Evolutionary conservation across 1,284 basidiomycete genomes (phyloP), one percentile per base, ranked within the genome.

Genomic region (Sporisorium graminicola): DNA sequence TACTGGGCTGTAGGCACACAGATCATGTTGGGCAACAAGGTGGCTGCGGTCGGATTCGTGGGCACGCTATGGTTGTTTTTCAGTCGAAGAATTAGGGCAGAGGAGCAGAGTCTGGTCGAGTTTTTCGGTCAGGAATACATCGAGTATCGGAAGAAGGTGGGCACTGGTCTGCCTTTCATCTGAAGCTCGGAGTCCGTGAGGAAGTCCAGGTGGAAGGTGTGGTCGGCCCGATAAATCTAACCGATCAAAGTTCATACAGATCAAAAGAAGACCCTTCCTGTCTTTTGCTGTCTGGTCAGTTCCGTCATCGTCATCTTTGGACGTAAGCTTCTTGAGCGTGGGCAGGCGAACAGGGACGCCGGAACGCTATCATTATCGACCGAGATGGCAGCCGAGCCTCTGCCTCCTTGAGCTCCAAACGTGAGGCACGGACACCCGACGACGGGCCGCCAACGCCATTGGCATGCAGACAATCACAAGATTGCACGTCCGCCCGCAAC

Each of bases 1-100:
- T 98, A 96, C 86, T 99, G 96, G 96, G 95, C 95, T 0, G 81
- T 99, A 33, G 94, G 94, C 1, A 98, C 95, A 0, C 95, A 99
- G 84, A 86, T 99, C n/a, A 89, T 95, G 4, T 88, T 99, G 27
- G 93, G 93, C 80, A 99, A 99, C 85, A 90, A 93, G 0, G 44
- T 95, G 26, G 91, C 91, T 14, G 92, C 94, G 81, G 57, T 90
- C 1, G 82, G 90, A 2, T 95, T 91, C 73, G 76, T 87, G 18
- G 75, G 89, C 35, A 85, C 94, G 1, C 88, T 98, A 20, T 94
- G 92, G 90, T 88, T 90, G 54, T 99, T 99, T 88, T 99, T 99
- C 86, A 90, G 90, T 59, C 83, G 88, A 58, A 90, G 97, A 18
- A 98, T 93, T 31, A 50, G 79, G 93, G 93, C 87, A 47, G 94